These are phyloP conservation scores for Cutaneotrichosporon sp. DNA, from an alignment of 1,284 basidiomycete genomes.

Conservation along the genomic window DNA sequence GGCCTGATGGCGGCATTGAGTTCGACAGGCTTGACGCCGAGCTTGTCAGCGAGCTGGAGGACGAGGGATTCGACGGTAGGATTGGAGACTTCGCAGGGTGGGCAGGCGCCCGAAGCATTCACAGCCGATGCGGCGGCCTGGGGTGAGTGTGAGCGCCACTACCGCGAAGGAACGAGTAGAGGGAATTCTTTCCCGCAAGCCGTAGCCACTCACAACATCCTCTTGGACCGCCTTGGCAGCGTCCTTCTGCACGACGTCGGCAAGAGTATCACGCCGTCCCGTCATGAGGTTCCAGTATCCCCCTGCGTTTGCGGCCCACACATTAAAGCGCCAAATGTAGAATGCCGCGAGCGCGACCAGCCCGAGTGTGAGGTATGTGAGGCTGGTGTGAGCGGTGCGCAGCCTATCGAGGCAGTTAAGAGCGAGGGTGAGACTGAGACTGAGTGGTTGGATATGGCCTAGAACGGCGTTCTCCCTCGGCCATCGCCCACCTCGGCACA, in stretches of 20 bases:
- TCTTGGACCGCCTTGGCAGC: background rate
- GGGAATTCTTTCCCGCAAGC: no score
- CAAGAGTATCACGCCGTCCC: conserved; percentile 33
- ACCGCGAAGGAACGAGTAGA: no score
- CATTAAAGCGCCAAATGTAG: conserved; percentile 50
- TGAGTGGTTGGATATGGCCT: no score
- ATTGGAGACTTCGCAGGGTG: conserved; percentile 4
- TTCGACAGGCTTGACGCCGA: conserved; percentile 51
- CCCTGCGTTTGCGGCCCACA: conserved; percentile 49
- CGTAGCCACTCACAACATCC: background rate
- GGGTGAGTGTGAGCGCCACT: background rate
- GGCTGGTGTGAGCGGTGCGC: conserved; percentile 34
- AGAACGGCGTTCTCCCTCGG: no score
- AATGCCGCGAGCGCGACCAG: conserved; percentile 43
- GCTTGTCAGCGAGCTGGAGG: conserved; percentile 43
- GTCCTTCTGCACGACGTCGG: conserved; percentile 22
- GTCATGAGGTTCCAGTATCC: conserved; percentile 53
- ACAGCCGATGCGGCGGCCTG: background rate
- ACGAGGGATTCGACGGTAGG: conserved; percentile 48
- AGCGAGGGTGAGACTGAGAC: background rate
- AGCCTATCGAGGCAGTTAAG: background rate
- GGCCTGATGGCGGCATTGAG: conserved; percentile 49
- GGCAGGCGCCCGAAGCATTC: background rate
- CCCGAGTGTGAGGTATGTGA: conserved; percentile 45
- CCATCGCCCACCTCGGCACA: no score